These are phyloP conservation scores for Erythrobasidium hasegawianum DNA, from an alignment of 1,284 basidiomycete species.

Conservation along the genomic window DNA sequence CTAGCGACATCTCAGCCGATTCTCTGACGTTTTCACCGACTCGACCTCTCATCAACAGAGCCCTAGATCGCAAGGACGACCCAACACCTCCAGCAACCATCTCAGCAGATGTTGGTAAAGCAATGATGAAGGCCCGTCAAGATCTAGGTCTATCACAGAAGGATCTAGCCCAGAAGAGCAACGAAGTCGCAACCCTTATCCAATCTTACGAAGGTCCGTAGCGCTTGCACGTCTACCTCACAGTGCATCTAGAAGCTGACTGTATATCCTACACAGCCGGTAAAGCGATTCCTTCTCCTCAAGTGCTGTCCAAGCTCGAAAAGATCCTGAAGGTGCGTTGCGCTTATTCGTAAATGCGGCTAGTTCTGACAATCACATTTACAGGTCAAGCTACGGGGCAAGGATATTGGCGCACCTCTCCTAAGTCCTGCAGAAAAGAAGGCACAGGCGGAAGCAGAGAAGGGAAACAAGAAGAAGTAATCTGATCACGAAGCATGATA, in stretches of 20 bases:
- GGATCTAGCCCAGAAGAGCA: conserved; percentile 87
- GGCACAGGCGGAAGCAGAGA: conserved; percentile 4
- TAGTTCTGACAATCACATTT: neutral
- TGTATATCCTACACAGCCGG: conserved; percentile 55
- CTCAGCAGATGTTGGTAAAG: conserved; percentile 71
- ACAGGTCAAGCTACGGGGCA: conserved; percentile 81
- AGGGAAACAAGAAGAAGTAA: conserved; percentile 13
- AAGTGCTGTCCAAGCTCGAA: conserved; percentile 89
- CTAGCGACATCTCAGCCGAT: conserved; percentile 71
- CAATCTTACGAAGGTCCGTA: neutral
- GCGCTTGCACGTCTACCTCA: neutral
- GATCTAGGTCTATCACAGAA: conserved; percentile 72
- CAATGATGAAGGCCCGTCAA: conserved; percentile 76
- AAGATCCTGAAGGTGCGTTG: conserved; percentile 60
- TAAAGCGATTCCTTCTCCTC: conserved; percentile 82
- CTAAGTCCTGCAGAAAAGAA: conserved; percentile 40
- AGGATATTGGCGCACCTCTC: conserved; percentile 40
- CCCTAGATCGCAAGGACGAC: conserved; percentile 61
- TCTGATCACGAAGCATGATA: neutral
- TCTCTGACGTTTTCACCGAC: too few species aligned
- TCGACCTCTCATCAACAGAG: conserved; percentile 47
- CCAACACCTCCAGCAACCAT: conserved; percentile 91
- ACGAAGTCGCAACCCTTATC: conserved; percentile 61
- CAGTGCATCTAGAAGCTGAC: neutral
- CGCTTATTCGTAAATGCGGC: neutral